Evolutionary conservation across 2,329 filamentous ascomycete genomes (phyloP), one percentile per base, ranked within the genome.

Genomic region (Tolypocladium pustulatum): DNA sequence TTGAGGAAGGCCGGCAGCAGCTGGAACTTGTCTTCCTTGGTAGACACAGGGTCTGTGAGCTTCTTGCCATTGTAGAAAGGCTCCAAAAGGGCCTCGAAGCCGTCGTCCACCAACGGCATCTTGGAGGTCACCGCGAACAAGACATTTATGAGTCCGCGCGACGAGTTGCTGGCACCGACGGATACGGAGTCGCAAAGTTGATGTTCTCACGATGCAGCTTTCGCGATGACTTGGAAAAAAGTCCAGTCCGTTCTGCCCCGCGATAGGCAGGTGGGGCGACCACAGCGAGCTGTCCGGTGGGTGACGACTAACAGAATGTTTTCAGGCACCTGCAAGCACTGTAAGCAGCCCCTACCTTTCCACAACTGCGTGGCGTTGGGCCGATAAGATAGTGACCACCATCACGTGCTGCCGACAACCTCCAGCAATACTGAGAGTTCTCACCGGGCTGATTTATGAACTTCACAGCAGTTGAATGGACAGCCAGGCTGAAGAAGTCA

Each of bases 1-100:
- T 97, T 97, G 60, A 99, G 78, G 73, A 99, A 99, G n/a, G 94
- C 94, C 0, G 94, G 95, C 34, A 99, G 77, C 49, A 99, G 80
- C 72, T 97, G 96, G 84, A 93, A 97, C 80, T 99, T 99, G 77
- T 99, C 94, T 68, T 89, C 81, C 65, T 80, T 81, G 58, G 80
- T 84, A 34, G 80, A 84, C 64, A 87, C 84, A 49, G 83, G 81
- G 66, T 86, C 84, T 1, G 83, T 86, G 60, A 86, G 76, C 71
- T 82, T 84, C 74, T 86, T 87, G 69, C 83, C 84, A 66, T 86
- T 85, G 71, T 87, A 86, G 66, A 86, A 85, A 36, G 84, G 84
- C 77, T 86, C 82, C 61, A 86, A 71, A 54, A 87, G 80, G 69
- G 84, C 83, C 74, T 86, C 83, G 67, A 86, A 87, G 66, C 82